phyloP scores from a whole-genome alignment of 441 rosid species.

The Adansonia gregorii region DNA sequence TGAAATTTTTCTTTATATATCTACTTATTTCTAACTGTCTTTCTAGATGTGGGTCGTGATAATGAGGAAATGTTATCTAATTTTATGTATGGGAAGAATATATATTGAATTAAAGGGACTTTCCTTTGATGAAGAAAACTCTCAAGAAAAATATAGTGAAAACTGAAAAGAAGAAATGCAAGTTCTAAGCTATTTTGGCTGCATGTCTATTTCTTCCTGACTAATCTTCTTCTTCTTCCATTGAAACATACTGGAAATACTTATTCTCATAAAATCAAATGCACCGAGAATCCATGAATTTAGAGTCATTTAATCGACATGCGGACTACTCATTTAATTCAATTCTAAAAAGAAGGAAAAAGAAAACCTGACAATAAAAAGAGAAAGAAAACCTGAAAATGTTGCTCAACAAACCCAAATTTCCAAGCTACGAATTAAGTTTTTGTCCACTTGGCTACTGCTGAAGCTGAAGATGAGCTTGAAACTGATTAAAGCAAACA shows the following conservation, averaged over 20 bases:
- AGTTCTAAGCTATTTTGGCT: background rate
- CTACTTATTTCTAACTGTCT: background rate
- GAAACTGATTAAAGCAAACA: conserved; percentile 13
- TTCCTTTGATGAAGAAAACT: background rate
- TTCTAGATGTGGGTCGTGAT: background rate
- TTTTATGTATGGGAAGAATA: background rate
- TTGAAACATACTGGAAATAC: background rate
- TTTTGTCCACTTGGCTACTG: conserved; percentile 5
- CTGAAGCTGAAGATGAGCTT: conserved; percentile 23
- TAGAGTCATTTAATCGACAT: conserved; percentile 37
- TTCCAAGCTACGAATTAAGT: conserved; percentile 40
- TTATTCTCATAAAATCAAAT: conserved; percentile 45
- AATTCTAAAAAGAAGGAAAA: conserved; percentile 21
- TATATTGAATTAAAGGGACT: background rate
- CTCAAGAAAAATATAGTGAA: conserved; percentile 10
- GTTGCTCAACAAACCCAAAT: conserved; percentile 43
- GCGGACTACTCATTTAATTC: conserved; percentile 39
- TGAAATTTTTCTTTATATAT: background rate
- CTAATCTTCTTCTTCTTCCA: background rate
- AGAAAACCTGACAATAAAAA: background rate
- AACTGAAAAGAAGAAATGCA: background rate
- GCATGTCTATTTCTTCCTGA: background rate
- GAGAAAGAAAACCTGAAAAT: conserved; percentile 31
- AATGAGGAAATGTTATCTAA: background rate
- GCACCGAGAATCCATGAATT: conserved; percentile 36